phyloP scores from a whole-genome alignment of 192 early-diverging fungal species.

The Entomortierella chlamydospora region DNA sequence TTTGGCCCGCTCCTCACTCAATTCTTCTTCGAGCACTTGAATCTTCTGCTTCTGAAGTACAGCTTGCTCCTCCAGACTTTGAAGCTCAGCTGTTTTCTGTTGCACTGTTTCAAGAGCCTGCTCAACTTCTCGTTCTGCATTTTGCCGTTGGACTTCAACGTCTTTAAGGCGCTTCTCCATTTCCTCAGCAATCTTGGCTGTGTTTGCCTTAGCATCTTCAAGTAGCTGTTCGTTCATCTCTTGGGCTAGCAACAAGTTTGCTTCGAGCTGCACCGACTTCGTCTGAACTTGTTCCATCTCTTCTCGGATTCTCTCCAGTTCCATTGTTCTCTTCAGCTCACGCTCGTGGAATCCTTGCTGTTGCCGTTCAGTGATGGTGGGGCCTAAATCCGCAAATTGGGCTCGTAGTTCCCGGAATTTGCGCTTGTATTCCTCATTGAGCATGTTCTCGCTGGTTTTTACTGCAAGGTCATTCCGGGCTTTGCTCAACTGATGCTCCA shows the following conservation, averaged over 20 bases:
- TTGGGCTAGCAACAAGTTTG: slow-evolving; percentile 30
- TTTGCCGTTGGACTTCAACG: slow-evolving; percentile 35
- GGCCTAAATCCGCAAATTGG: slow-evolving; percentile 37
- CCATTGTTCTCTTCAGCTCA: slow-evolving; percentile 39
- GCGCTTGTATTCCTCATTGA: slow-evolving; percentile 43
- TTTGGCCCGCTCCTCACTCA: slow-evolving; percentile 33
- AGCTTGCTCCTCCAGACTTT: slow-evolving; percentile 20
- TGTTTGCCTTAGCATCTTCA: slow-evolving; percentile 34
- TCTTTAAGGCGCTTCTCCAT: slow-evolving; percentile 45
- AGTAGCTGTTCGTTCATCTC: slow-evolving; percentile 45
- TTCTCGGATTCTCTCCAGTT: slow-evolving; percentile 36
- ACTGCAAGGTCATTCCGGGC: slow-evolving; percentile 23
- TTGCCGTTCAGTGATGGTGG: slow-evolving; percentile 35
- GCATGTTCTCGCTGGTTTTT: slow-evolving; percentile 34
- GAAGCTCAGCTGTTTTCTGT: slow-evolving; percentile 35
- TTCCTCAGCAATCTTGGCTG: slow-evolving; percentile 43
- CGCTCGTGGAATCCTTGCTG: slow-evolving; percentile 50
- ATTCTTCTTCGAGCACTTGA: slow-evolving; percentile 19
- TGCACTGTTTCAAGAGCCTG: slow-evolving; percentile 38
- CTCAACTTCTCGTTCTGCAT: slow-evolving; percentile 35
- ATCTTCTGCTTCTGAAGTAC: slow-evolving; percentile 25
- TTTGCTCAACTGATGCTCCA: slow-evolving; percentile 38
- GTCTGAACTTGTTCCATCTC: slow-evolving; percentile 19
- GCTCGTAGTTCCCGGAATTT: slow-evolving; percentile 47
- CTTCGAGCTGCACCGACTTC: slow-evolving; percentile 25